Base-by-base conservation (phyloP, 306 rosid species). In the Herpetospermum pedunculosum region DNA sequence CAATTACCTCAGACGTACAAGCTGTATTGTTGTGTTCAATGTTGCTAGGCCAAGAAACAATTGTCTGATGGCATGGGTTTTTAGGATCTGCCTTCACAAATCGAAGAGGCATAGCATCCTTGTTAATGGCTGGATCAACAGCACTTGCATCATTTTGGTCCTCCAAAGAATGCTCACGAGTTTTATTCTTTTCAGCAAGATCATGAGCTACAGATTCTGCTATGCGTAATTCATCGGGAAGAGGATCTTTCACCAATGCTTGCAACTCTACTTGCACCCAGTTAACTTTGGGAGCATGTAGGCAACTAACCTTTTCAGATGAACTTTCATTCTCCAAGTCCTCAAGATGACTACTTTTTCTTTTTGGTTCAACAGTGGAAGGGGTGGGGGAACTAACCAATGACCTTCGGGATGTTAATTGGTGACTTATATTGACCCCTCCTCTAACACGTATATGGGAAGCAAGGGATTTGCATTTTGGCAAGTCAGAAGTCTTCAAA, bases 231-330 rank as follows among this genome's bases (percentile, higher is more conserved):
- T 88, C 88, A 57, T 77, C 86, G 4, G 92, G 91, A 82, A 92
- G 96, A 58, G 96, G 96, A 77, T 92, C 96, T 5, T 75, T 84
- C 67, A 92, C 91, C 79, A 73, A 74, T n/a, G 83, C 83, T 71
- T 58, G 77, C 64, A 90, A 68, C 80, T 87, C 92, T 70, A 70
- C 85, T 59, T 47, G 87, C 29, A 80, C 81, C 74, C 65, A 77
- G 21, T 46, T 73, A 43, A 82, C 88, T 47, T 85, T 87, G 75
- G 81, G n/a, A 74, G 82, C 78, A 73, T 81, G 62, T 47, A 80
- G 13, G 4, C 60, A 53, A 30, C 83, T 73, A 77, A 26, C n/a
- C 58, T 63, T 83, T 50, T 74, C 44, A 14, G 16, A 13, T 1
- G 76, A 40, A 34, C 50, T 26, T 5, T 30, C 68, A 4, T 59